Evolutionary conservation across 345 rosid species (phyloP).

Genomic region (Leavenworthia alabamica): DNA sequence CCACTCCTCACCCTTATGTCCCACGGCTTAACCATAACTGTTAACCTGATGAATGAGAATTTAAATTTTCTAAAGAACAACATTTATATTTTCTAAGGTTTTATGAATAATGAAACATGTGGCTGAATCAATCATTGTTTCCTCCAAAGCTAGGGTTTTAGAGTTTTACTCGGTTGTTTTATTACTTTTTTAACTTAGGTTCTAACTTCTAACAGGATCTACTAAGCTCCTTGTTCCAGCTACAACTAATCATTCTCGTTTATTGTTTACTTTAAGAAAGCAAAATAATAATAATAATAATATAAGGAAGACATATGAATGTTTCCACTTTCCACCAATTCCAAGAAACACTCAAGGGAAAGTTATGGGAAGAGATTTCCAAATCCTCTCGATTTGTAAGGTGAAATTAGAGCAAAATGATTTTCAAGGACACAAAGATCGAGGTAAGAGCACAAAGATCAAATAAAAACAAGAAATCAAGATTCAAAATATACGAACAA

Average conservation of each 20-base stretch:
- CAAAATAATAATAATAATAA: not conserved
- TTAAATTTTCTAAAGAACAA: not conserved
- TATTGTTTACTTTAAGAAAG: not conserved
- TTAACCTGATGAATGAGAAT: slow-evolving; percentile 7
- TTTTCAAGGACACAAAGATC: slow-evolving; percentile 11
- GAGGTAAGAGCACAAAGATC: slow-evolving; percentile 4
- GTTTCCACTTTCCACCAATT: not conserved
- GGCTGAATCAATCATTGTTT: not conserved
- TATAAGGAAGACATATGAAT: not conserved
- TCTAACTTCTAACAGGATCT: not conserved
- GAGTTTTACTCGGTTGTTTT: not conserved
- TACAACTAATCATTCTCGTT: not conserved
- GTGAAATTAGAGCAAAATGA: slow-evolving; percentile 15
- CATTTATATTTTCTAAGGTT: not conserved
- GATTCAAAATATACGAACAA: not conserved
- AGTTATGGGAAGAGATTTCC: not conserved
- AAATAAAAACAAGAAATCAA: slow-evolving; percentile 17
- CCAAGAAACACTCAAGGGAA: slow-evolving; percentile 10
- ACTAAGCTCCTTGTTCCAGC: not conserved
- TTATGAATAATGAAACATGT: not conserved
- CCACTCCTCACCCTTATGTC: slow-evolving; percentile 1
- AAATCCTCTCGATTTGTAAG: slow-evolving; percentile 18
- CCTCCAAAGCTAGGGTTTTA: slow-evolving; percentile 18
- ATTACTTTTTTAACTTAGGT: not conserved
- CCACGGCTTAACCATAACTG: not conserved